Base-by-base conservation (phyloP, 441 rosid genomes). In the Pelargonium cotyledonis region DNA sequence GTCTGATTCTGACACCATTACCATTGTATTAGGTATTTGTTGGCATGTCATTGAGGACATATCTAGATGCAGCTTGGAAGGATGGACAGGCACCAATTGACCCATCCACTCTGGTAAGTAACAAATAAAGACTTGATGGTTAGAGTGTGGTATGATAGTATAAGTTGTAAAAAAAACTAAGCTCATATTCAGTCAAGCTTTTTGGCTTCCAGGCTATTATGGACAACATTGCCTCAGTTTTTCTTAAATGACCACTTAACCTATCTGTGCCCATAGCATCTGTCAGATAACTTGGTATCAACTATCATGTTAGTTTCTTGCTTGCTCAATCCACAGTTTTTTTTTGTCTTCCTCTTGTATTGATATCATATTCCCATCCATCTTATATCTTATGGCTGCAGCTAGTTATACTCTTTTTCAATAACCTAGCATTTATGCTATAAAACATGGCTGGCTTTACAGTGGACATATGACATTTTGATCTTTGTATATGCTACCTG, bases 61-160 rank as follows among this genome's bases (percentile, higher is more conserved):
- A 94, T 76, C 85, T 94, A 57, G 97, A 94, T 76, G 97, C 97
- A 64, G 99, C 99, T 79, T 91, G 99, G 96, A 94, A 80, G 81
- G 99, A 94, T 86, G 99, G 99, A 76, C 88, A 89, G 81, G 95
- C 97, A 67, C 89, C 95, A 41, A 84, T 94, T 74, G 99, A 94
- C 82, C 99, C 99, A 0, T 89, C 99, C 66, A 87, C 86, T 75
- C 85, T 94, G 91, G 99, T 91, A 88, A 78, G 69, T 26, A 47
- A 53, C 43, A 19, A 62, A 70, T 73, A 0, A 16, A 57, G 35
- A 53, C 66, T 57, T 57, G 12, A 18, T 18, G 62, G n/a, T 57
- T 57, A 23, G 62, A 7, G 15, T 53, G 60, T 31, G 38, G 38
- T 31, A 31, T 53, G 60, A 29, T 19, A 11, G 26, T 18, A 55